Percentiles rank a stretch among this genome's conserved stretches.
phyloP scores from a whole-genome alignment of 2,329 filamentous ascomycete genomes.

The Rasamsonia emersonii region DNA sequence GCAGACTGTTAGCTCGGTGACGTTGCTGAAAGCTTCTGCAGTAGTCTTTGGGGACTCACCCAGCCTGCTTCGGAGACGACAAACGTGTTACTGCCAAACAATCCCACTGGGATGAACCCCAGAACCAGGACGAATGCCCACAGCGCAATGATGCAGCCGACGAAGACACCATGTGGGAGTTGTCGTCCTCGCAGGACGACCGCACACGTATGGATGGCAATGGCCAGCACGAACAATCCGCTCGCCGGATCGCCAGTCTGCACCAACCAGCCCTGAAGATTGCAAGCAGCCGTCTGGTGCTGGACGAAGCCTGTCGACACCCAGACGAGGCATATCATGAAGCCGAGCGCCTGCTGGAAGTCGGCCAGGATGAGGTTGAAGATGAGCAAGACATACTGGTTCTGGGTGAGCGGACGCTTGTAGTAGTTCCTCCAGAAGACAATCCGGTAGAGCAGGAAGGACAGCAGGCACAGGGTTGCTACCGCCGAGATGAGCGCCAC shows the following conservation, averaged over 20 bases:
- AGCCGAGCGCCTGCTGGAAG: conserved; percentile 42
- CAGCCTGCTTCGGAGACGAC: conserved; percentile 43
- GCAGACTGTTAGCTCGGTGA: neutral
- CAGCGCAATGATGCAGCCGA: conserved; percentile 33
- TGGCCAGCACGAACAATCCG: conserved; percentile 45
- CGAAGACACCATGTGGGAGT: conserved; percentile 36
- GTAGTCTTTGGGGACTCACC: conserved; percentile 25
- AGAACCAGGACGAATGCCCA: conserved; percentile 40
- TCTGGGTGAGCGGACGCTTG: conserved; percentile 43
- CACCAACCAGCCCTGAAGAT: conserved; percentile 43
- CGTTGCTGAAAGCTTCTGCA: neutral
- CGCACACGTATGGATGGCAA: conserved; percentile 46
- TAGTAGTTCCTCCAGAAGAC: conserved; percentile 43
- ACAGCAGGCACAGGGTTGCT: conserved; percentile 34
- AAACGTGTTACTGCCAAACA: conserved; percentile 35
- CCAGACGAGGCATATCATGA: conserved; percentile 40
- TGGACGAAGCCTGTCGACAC: conserved; percentile 36
- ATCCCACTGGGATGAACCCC: conserved; percentile 38
- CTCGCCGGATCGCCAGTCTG: conserved; percentile 45
- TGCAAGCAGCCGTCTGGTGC: conserved; percentile 37
- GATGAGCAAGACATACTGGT: conserved; percentile 45
- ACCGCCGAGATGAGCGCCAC: conserved; percentile 41
- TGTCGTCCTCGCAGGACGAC: conserved; percentile 41
- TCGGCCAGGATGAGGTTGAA: conserved; percentile 44
- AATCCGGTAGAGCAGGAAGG: conserved; percentile 43